phyloP scores from a whole-genome alignment of 805 yeast genomes.

The Metschnikowia colocasiae region DNA sequence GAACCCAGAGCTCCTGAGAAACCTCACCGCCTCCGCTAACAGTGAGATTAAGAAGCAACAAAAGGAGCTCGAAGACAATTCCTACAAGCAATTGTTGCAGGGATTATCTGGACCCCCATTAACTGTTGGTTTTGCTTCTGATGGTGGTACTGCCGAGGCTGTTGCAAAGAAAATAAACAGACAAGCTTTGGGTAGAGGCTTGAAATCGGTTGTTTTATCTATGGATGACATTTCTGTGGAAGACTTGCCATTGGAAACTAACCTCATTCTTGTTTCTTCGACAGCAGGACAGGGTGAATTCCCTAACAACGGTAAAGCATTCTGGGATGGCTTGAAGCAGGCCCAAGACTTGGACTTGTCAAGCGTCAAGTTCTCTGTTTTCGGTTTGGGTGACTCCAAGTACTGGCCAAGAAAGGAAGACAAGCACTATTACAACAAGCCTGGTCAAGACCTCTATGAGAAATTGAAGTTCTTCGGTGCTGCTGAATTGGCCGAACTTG shows the following conservation, averaged over 20 bases:
- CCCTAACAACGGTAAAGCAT: slow-evolving; percentile 74
- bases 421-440: slow-evolving; percentile 89
- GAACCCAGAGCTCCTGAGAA: slow-evolving; percentile 74
- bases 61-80: slow-evolving; percentile 65
- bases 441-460: slow-evolving; percentile 67
- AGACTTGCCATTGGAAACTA: slow-evolving; percentile 67
- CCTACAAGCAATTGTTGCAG: slow-evolving; percentile 72
- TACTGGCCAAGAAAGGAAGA: slow-evolving; percentile 99
- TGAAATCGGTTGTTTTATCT: slow-evolving; percentile 59
- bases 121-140: slow-evolving; percentile 83
- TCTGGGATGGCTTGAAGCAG: slow-evolving; percentile 69
- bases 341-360: slow-evolving; percentile 64
- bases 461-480: slow-evolving; percentile 72
- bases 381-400: slow-evolving; percentile 77
- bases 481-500: slow-evolving; percentile 65
- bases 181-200: slow-evolving; percentile 77
- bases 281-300: slow-evolving; percentile 88
- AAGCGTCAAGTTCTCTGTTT: slow-evolving; percentile 54
- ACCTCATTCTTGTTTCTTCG: slow-evolving; percentile 65
- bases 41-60: slow-evolving; percentile 56
- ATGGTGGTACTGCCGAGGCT: slow-evolving; percentile 83
- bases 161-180: slow-evolving; percentile 75
- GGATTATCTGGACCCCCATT: slow-evolving; percentile 92
- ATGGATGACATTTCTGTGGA: slow-evolving; percentile 73
- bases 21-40: slow-evolving; percentile 60